Conservation (phyloP, 2,329 filamentous ascomycete species). For the Scytalidium lignicola region DNA sequence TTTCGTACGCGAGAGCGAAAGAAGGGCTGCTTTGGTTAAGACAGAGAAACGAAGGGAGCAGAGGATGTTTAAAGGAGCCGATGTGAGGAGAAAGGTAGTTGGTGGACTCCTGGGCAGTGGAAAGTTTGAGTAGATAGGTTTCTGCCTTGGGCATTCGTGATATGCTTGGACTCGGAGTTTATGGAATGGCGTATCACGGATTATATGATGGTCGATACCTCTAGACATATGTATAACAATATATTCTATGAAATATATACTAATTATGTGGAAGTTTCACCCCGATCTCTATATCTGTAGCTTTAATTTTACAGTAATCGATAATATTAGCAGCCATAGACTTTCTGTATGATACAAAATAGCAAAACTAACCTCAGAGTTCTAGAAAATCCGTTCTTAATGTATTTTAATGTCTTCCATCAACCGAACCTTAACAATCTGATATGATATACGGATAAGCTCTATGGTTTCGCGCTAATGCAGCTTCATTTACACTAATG, state of each 20-base stretch:
- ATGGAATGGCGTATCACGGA: too few species aligned
- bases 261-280: too few species aligned
- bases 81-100: constrained; percentile 50
- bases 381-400: too few species aligned
- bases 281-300: too few species aligned
- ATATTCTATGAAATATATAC: not conserved
- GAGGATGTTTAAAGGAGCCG: constrained; percentile 52
- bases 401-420: too few species aligned
- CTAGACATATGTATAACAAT: not conserved
- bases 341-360: too few species aligned
- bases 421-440: too few species aligned
- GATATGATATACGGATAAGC: not conserved
- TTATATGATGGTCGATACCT: not conserved
- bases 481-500: not conserved
- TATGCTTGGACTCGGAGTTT: not conserved
- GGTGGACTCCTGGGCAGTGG: constrained; percentile 55
- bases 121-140: constrained; percentile 36
- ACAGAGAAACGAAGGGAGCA: constrained; percentile 53
- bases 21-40: constrained; percentile 48
- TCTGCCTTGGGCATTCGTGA: not conserved
- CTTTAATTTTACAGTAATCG: too few species aligned
- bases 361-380: too few species aligned
- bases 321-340: too few species aligned
- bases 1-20: constrained; percentile 55
- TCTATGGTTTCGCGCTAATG: not conserved